Conservation (phyloP, 768 basidiomycete genomes). For the Piloderma croceum region DNA sequence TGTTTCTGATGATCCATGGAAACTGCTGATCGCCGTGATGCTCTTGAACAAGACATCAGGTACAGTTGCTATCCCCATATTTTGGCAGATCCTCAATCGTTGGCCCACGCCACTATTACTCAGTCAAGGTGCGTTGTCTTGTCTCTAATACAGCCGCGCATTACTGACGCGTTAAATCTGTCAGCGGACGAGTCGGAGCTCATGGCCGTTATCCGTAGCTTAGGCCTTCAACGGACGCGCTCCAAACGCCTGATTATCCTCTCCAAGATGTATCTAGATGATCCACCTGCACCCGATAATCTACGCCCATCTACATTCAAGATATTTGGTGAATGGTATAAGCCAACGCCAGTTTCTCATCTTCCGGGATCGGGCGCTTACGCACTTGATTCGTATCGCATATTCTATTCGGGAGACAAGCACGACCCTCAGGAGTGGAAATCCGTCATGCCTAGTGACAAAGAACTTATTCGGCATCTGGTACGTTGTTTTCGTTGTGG, state of each 20-base stretch:
- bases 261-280: conserved; percentile 45
- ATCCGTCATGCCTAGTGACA: conserved; percentile 56
- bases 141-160: too few species aligned
- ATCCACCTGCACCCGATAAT: conserved; percentile 33
- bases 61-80: conserved; percentile 58
- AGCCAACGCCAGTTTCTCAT: conserved; percentile 45
- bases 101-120: conserved; percentile 58
- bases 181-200: conserved; percentile 43
- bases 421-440: conserved; percentile 52
- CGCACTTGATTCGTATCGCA: conserved; percentile 71
- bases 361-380: conserved; percentile 65
- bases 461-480: conserved; percentile 62
- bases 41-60: conserved; percentile 70
- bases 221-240: conserved; percentile 58
- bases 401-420: conserved; percentile 44
- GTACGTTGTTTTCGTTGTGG: conserved; percentile 34
- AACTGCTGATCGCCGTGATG: conserved; percentile 58
- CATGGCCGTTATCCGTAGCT: conserved; percentile 38
- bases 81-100: conserved; percentile 46
- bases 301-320: conserved; percentile 26
- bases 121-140: conserved; percentile 41
- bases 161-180: too few species aligned
- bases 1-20: conserved; percentile 59
- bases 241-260: conserved; percentile 50
- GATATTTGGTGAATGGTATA: not conserved